Evolutionary conservation across 495 filamentous ascomycete species (phyloP).

Genomic region (Penicillium cinerascens): DNA sequence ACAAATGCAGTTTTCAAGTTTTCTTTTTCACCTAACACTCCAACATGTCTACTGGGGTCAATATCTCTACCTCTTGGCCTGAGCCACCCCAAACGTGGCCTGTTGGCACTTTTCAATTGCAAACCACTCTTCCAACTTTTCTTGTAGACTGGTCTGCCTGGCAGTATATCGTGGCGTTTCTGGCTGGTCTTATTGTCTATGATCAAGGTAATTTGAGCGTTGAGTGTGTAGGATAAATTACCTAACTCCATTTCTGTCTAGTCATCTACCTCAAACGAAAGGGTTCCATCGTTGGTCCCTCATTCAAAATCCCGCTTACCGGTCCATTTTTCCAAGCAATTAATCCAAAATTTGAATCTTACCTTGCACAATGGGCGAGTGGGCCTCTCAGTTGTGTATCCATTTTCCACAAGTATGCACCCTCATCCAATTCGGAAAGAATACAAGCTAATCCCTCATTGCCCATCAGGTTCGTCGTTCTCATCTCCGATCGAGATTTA

Average conservation of each 20-base stretch:
- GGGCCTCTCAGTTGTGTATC: constrained; percentile 88
- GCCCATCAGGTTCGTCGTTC: constrained; percentile 76
- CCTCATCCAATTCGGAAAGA: not conserved
- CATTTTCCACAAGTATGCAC: constrained; percentile 87
- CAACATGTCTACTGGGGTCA: constrained; percentile 12
- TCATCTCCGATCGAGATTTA: constrained; percentile 88
- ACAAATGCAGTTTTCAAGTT: not conserved
- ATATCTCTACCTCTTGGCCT: constrained; percentile 7
- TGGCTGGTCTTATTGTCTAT: constrained; percentile 27
- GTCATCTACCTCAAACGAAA: constrained; percentile 79
- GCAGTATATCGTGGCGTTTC: constrained; percentile 27
- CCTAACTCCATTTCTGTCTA: constrained; percentile 31
- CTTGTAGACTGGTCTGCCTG: constrained; percentile 18
- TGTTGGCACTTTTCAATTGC: not conserved
- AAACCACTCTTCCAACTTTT: not conserved
- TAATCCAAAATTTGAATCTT: constrained; percentile 79
- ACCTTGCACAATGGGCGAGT: constrained; percentile 80
- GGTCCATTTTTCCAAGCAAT: constrained; percentile 86
- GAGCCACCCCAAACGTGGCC: constrained; percentile 4
- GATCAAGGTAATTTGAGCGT: constrained; percentile 28
- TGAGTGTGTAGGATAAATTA: not conserved
- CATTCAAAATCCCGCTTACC: constrained; percentile 82
- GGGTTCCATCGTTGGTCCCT: constrained; percentile 73
- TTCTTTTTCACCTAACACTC: not conserved
- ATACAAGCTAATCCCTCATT: not conserved